A percentile compares a stretch with the other conserved stretches of the same genome.
Conservation (phyloP, 1,284 basidiomycete genomes). For the Neolentinus lepideus region DNA sequence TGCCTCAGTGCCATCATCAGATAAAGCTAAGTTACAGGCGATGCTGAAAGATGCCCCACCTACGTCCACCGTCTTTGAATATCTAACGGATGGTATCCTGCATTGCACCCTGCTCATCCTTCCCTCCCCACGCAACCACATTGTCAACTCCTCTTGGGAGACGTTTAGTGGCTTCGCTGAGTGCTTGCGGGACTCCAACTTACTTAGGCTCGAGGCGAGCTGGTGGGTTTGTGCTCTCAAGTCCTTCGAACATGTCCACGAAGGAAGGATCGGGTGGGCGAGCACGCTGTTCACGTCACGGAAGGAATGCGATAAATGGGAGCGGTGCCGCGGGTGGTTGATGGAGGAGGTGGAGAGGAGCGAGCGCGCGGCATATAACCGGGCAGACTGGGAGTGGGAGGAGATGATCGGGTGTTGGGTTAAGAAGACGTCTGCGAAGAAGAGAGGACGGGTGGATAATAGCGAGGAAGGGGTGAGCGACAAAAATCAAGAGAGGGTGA, state of each 20-base stretch:
- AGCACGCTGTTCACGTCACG: constrained; percentile 3
- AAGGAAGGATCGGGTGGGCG: constrained; percentile 7
- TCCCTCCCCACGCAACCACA: not conserved
- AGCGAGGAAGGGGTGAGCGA: not conserved
- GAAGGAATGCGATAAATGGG: constrained; percentile 15
- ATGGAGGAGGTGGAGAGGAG: constrained; percentile 42
- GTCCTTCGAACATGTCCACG: constrained; percentile 32
- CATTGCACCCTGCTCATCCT: not conserved
- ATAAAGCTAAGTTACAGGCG: not conserved
- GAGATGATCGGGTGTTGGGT: constrained; percentile 36
- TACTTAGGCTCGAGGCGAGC: constrained; percentile 33
- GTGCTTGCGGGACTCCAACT: constrained; percentile 2
- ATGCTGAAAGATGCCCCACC: not conserved
- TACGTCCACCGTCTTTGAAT: not conserved
- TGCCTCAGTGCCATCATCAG: not conserved
- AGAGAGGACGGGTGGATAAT: constrained; percentile 1
- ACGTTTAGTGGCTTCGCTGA: not conserved
- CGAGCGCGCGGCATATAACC: constrained; percentile 34
- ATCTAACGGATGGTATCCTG: not conserved
- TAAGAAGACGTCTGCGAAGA: constrained; percentile 22
- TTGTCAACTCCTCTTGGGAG: not conserved
- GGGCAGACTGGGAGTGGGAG: constrained; percentile 36
- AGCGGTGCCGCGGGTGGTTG: constrained; percentile 28
- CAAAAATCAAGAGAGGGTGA: constrained; percentile 2
- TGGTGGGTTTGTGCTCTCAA: constrained; percentile 45